Evolutionary conservation across 108 stramenopile genomes (phyloP), one percentile per base, ranked within the genome.

Genomic region (Aurantiochytrium sp.): DNA sequence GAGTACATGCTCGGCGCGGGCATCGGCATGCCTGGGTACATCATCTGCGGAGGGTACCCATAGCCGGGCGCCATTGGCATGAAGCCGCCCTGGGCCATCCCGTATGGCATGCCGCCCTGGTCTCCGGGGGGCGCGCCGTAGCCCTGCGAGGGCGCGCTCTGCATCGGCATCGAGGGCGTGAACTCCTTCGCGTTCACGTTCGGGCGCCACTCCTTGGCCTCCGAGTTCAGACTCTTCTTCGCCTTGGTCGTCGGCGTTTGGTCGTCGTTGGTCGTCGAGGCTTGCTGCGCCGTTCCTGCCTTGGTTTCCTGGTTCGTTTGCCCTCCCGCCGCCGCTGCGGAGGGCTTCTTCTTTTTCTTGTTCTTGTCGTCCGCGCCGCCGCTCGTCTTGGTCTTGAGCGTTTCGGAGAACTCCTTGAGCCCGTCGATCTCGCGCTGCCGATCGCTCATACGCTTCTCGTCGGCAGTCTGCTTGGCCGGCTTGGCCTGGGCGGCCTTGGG

Each of bases 401-500:
- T 81, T 42, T 81, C 73, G 12, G 73, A 81, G 45, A 81, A 81
- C 39, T 81, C 19, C 45, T 81, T 81, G 10, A 81, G 1, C 39
- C 45, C 73, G 27, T 81, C 73, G 12, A 81, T 81, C 39, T 81
- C 42, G 27, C 73, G 39, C 73, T 81, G 73, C 6, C 73, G 73
- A 1, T 81, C 42, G 1, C 3, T 48, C 42, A 41, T 81, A 1
- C 73, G 39, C 45, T 81, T 48, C 42, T 41, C 73, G 12, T 48
- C 73, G 0, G 73, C 73, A 39, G 42, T 81, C 39, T 6, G 8
- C 34, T 65, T 81, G 73, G 73, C 39, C 73, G n/a, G 6, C 1
- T 81, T 24, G 6, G 2, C 73, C 27, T 24, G 6, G 45, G n/a
- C 45, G 19, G 39, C 15, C 36, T 81, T 24, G 17, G 73, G 27